These are phyloP conservation scores for Paecilomyces fulvus DNA, from an alignment of 2,329 filamentous ascomycete species.

Conservation along the genomic window DNA sequence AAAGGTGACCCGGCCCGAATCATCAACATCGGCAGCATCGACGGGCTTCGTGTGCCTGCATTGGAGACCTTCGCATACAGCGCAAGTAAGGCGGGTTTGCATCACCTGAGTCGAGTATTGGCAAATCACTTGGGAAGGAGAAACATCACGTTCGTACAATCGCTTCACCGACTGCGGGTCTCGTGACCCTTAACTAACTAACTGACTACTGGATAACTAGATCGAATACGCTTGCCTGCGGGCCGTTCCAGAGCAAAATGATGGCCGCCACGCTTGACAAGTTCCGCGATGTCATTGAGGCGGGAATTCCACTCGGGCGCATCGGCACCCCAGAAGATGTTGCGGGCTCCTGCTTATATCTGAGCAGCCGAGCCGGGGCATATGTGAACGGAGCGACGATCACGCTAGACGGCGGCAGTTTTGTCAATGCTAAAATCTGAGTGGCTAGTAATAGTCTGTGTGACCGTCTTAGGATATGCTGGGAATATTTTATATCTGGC, in stretches of 20 bases:
- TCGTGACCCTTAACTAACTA: constrained; percentile 24
- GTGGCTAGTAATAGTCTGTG: background rate
- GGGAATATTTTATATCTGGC: background rate
- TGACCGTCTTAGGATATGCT: background rate
- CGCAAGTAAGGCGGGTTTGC: constrained; percentile 45
- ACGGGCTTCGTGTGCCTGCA: constrained; percentile 46
- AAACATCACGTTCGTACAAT: constrained; percentile 43
- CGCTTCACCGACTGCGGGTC: background rate
- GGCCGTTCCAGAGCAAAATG: constrained; percentile 52
- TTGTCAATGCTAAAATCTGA: constrained; percentile 33
- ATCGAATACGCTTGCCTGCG: constrained; percentile 62
- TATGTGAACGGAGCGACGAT: constrained; percentile 60
- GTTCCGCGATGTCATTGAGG: constrained; percentile 41
- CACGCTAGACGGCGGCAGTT: constrained; percentile 51
- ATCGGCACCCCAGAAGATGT: constrained; percentile 63
- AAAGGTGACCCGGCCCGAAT: constrained; percentile 38
- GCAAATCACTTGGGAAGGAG: constrained; percentile 44
- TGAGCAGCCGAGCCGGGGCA: constrained; percentile 58
- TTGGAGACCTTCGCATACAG: constrained; percentile 47
- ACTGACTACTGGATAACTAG: too few relatives aligned
- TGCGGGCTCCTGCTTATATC: constrained; percentile 62
- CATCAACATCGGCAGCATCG: constrained; percentile 48
- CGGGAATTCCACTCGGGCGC: constrained; percentile 55
- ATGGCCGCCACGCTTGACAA: constrained; percentile 45
- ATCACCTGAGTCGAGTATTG: constrained; percentile 45